Evolutionary conservation across 495 filamentous ascomycete genomes (phyloP).

Genomic region (Xylaria nigripes): DNA sequence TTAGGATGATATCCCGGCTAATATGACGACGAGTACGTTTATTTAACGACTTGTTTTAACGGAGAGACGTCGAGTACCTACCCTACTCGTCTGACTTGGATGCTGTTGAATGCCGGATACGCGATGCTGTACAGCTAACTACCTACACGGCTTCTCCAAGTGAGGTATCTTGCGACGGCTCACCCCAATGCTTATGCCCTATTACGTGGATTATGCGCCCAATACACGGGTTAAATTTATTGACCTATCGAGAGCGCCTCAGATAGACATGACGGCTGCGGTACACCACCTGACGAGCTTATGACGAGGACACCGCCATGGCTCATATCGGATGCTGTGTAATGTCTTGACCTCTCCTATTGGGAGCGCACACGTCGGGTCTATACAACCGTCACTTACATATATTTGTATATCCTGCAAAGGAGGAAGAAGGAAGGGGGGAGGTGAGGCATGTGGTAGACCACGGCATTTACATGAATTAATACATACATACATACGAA

Average conservation of each 20-base stretch:
- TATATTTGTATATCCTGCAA: background rate
- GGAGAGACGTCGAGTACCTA: background rate
- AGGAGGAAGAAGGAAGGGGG: background rate
- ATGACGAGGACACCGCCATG: background rate
- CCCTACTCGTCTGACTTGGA: background rate
- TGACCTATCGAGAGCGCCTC: background rate
- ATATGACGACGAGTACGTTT: background rate
- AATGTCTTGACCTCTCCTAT: background rate
- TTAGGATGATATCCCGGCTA: background rate
- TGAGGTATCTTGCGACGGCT: background rate
- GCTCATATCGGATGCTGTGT: background rate
- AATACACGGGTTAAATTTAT: background rate
- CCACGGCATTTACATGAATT: conserved; percentile 3
- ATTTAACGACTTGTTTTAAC: background rate
- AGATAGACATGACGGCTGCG: background rate
- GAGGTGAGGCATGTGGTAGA: background rate
- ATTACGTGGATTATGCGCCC: background rate
- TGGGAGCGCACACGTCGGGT: background rate
- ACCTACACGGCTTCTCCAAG: background rate
- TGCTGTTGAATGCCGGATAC: background rate
- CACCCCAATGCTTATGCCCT: background rate
- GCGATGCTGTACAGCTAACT: background rate
- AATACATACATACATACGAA: background rate
- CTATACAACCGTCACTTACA: background rate
- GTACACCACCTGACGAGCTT: background rate